A percentile compares a stretch with the other conserved stretches of the same genome.
phyloP scores from a whole-genome alignment of 306 rosid species.

The Vicia sativa region DNA sequence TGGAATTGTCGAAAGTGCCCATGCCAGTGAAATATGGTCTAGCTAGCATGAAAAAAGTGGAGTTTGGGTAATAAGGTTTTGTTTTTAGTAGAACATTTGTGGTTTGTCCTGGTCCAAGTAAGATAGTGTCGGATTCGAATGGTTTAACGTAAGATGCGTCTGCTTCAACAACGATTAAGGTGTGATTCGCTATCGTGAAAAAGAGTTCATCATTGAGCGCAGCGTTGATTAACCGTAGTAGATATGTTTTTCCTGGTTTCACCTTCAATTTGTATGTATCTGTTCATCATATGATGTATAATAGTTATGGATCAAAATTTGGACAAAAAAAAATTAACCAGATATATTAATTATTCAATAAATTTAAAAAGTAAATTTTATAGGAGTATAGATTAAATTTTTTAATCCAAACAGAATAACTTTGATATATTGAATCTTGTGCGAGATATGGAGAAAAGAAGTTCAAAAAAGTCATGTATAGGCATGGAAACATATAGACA shows the following conservation, averaged over 20 bases:
- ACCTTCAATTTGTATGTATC: constrained; percentile 67
- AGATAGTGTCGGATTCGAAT: constrained; percentile 45
- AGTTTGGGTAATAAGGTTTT: constrained; percentile 48
- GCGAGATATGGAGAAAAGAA: no score
- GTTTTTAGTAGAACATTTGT: constrained; percentile 61
- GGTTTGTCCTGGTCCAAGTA: constrained; percentile 72
- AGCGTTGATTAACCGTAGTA: constrained; percentile 74
- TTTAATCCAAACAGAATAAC: no score
- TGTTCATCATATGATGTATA: constrained; percentile 13
- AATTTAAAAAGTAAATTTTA: no score
- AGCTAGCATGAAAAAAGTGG: constrained; percentile 67
- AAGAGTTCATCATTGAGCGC: constrained; percentile 83
- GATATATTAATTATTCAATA: no score
- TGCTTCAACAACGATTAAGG: constrained; percentile 60
- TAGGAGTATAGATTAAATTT: no score
- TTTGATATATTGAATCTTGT: no score
- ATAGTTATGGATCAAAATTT: background rate
- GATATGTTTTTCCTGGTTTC: constrained; percentile 72
- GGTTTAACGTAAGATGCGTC: constrained; percentile 73
- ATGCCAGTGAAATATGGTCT: constrained; percentile 70
- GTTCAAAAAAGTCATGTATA: no score
- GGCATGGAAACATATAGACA: no score
- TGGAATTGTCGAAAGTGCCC: constrained; percentile 76
- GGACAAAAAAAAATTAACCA: background rate
- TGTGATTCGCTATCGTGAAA: constrained; percentile 77